Conservation (phyloP, 148 eudicot species). For the Nepenthes mirabilis region DNA sequence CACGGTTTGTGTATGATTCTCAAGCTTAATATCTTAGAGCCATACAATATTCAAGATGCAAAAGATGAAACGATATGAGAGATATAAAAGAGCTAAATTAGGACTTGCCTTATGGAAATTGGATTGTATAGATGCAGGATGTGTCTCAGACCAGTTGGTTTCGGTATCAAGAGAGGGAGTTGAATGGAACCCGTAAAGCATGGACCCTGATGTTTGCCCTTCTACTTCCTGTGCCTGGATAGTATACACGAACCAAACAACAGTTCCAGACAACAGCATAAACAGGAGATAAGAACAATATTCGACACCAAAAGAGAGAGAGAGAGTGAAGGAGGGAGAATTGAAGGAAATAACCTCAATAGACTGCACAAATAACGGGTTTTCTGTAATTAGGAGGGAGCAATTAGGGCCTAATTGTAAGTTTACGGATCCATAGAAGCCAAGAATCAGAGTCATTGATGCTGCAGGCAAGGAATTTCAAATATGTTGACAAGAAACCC, state of each 20-base stretch:
- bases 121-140: slow-evolving; percentile 20
- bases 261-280: neutral
- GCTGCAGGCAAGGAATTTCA: slow-evolving; percentile 21
- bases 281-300: neutral
- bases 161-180: slow-evolving; percentile 49
- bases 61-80: neutral
- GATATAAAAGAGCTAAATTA: neutral
- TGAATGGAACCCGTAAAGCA: slow-evolving; percentile 54
- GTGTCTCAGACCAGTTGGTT: slow-evolving; percentile 33
- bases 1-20: neutral
- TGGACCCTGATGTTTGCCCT: slow-evolving; percentile 25
- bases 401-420: slow-evolving; percentile 40
- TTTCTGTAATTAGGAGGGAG: slow-evolving; percentile 27
- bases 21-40: neutral
- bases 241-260: neutral
- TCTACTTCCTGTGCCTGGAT: slow-evolving; percentile 34
- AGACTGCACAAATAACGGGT: slow-evolving; percentile 33
- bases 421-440: slow-evolving; percentile 37
- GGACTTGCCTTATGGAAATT: slow-evolving; percentile 20
- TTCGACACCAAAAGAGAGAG: neutral
- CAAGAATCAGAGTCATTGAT: slow-evolving; percentile 39
- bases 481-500: slow-evolving; percentile 6
- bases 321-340: slow-evolving; percentile 1
- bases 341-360: slow-evolving; percentile 27
- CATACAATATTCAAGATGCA: neutral